phyloP scores from a whole-genome alignment of 1,284 basidiomycete genomes.

The Cryptococcus sp. region DNA sequence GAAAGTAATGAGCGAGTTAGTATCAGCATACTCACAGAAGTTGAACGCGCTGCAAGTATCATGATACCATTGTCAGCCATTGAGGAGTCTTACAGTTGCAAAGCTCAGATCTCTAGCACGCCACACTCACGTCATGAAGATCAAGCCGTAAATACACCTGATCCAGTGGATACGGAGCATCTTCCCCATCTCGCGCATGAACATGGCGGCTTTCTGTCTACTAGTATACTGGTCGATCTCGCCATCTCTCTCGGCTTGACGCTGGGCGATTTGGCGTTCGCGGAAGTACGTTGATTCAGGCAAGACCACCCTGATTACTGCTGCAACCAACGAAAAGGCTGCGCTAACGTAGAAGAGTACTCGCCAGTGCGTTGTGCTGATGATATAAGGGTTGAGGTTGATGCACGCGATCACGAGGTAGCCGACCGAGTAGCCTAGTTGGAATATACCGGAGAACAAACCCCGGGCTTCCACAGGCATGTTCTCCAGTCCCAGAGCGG shows the following conservation, averaged over 20 bases:
- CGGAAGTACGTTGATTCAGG: conserved; percentile 79
- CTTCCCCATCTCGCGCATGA: conserved; percentile 64
- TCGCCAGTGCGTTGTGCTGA: conserved; percentile 50
- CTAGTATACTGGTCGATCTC: conserved; percentile 6
- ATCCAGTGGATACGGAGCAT: conserved; percentile 81
- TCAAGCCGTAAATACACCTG: conserved; percentile 72
- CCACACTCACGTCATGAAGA: conserved; percentile 47
- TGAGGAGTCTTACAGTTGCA: conserved; percentile 72
- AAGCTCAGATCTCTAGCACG: no score
- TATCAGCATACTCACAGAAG: conserved; percentile 66
- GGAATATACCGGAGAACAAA: conserved; percentile 77
- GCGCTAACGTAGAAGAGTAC: conserved; percentile 56
- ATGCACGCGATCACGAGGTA: conserved; percentile 58
- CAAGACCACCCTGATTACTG: conserved; percentile 65
- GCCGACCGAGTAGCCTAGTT: conserved; percentile 70
- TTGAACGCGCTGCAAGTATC: conserved; percentile 67
- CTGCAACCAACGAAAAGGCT: conserved; percentile 71
- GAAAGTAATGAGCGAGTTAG: conserved; percentile 55
- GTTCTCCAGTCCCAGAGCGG: conserved; percentile 69
- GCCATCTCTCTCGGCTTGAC: conserved; percentile 22
- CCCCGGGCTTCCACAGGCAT: conserved; percentile 83
- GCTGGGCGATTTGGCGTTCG: conserved; percentile 32
- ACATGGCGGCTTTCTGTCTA: conserved; percentile 65
- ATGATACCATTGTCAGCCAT: conserved; percentile 62
- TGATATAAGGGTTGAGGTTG: conserved; percentile 63